A percentile compares a stretch with the other conserved stretches of the same genome.
Conservation (phyloP, 441 rosid genomes). For the Flueggea neowawraea region DNA sequence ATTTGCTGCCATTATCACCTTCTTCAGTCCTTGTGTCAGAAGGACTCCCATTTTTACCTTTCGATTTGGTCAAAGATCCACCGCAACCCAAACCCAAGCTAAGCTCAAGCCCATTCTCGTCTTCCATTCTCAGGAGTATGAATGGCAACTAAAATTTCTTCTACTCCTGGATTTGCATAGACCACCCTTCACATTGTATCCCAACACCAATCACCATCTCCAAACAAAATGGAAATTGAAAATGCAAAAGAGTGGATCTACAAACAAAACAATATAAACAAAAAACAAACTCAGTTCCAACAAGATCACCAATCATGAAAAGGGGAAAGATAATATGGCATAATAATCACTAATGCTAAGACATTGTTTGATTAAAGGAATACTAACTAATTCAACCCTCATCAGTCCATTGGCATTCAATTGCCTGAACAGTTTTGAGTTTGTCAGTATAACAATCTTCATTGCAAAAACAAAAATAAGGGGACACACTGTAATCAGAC, state of each 20-base stretch:
- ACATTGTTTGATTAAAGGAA: too few species aligned
- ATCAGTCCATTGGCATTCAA: too few species aligned
- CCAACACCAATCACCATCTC: slow-evolving; percentile 9
- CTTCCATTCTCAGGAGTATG: slow-evolving; percentile 49
- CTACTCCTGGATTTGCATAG: not conserved
- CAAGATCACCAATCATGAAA: too few species aligned
- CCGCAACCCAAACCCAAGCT: slow-evolving; percentile 92
- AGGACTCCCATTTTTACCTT: slow-evolving; percentile 54
- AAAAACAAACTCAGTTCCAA: too few species aligned
- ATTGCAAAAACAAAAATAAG: too few species aligned
- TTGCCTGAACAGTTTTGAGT: too few species aligned
- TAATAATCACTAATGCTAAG: too few species aligned
- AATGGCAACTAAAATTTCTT: not conserved
- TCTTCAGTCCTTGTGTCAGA: slow-evolving; percentile 48
- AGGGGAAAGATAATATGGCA: too few species aligned
- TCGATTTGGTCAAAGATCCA: slow-evolving; percentile 64
- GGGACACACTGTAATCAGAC: too few species aligned
- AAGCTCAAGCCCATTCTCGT: slow-evolving; percentile 88
- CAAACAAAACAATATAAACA: too few species aligned
- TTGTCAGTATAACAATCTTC: too few species aligned
- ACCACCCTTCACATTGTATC: slow-evolving; percentile 1
- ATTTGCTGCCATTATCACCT: slow-evolving; percentile 60
- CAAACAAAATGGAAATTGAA: slow-evolving; percentile 1
- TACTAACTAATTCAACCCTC: too few species aligned
- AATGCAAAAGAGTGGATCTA: slow-evolving; percentile 5